phyloP scores from a whole-genome alignment of 2,329 filamentous ascomycete genomes.

The Pyrenophora tritici-repentis region DNA sequence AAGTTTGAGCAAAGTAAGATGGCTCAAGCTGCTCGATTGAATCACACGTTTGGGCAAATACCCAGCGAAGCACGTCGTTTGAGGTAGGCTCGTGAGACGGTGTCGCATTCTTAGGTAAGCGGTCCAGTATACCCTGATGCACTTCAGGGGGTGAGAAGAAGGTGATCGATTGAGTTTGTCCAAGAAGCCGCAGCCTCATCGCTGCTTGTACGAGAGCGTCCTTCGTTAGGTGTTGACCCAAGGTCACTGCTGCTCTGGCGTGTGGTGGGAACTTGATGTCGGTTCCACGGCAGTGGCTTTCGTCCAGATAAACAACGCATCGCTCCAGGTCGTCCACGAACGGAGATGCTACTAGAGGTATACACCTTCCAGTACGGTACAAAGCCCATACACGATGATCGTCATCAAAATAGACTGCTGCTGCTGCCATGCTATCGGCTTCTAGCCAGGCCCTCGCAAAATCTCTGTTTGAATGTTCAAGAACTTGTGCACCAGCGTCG shows the following conservation, averaged over 20 bases:
- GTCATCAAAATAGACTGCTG: conserved; percentile 60
- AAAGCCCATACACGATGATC: conserved; percentile 55
- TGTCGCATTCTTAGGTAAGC: neutral
- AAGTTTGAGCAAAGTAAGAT: conserved; percentile 64
- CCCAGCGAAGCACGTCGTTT: conserved; percentile 62
- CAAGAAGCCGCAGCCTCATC: conserved; percentile 67
- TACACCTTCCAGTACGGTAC: conserved; percentile 44
- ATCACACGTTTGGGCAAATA: conserved; percentile 67
- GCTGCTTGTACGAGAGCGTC: conserved; percentile 69
- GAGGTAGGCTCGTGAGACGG: conserved; percentile 48
- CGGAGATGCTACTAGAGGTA: conserved; percentile 59
- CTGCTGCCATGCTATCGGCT: conserved; percentile 52
- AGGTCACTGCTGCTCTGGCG: conserved; percentile 59
- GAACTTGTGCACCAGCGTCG: conserved; percentile 67
- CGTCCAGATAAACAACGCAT: conserved; percentile 65
- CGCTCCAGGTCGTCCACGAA: conserved; percentile 59
- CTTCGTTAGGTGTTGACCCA: conserved; percentile 63
- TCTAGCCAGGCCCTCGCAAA: conserved; percentile 59
- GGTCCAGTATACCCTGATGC: conserved; percentile 61
- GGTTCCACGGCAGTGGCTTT: conserved; percentile 65
- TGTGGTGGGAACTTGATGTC: conserved; percentile 60
- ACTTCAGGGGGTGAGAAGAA: conserved; percentile 65
- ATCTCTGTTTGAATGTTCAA: conserved; percentile 63
- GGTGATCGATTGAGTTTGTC: conserved; percentile 59
- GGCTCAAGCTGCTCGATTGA: conserved; percentile 63